Evolutionary conservation across 345 rosid genomes (phyloP).

Genomic region (Citrus trifoliata): DNA sequence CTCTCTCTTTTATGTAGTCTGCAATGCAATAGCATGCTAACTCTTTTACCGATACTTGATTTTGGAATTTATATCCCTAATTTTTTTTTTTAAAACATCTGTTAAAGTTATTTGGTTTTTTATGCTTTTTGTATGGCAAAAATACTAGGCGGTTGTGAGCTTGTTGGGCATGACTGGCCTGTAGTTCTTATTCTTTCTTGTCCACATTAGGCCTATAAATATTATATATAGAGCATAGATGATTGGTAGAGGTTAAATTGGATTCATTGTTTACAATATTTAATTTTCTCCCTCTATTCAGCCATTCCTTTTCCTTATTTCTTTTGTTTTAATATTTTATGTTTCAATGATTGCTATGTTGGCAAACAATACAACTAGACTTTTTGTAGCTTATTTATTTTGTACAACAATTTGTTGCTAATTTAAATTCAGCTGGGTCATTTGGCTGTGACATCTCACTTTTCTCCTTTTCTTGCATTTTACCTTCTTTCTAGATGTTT

Average conservation of each 20-base stretch:
- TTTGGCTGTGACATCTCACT: background rate
- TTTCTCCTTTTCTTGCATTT: background rate
- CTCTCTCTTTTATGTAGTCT: constrained; percentile 1
- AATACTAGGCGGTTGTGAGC: background rate
- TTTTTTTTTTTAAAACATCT: background rate
- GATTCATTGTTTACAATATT: background rate
- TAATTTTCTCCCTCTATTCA: background rate
- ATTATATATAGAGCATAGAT: background rate
- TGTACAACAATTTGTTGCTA: background rate
- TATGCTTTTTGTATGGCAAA: background rate
- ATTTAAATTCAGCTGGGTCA: background rate
- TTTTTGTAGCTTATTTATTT: background rate
- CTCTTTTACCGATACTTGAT: background rate
- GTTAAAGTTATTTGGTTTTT: background rate
- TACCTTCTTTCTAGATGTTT: background rate
- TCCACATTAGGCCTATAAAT: background rate
- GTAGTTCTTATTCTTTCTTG: background rate
- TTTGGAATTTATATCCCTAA: background rate
- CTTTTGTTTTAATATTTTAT: background rate
- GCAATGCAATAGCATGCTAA: background rate
- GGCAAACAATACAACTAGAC: background rate
- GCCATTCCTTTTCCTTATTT: background rate
- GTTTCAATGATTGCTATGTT: background rate
- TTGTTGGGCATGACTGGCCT: background rate
- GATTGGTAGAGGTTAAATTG: background rate